phyloP scores from a whole-genome alignment of 2,329 filamentous ascomycete genomes.

The Beauveria varroae region DNA sequence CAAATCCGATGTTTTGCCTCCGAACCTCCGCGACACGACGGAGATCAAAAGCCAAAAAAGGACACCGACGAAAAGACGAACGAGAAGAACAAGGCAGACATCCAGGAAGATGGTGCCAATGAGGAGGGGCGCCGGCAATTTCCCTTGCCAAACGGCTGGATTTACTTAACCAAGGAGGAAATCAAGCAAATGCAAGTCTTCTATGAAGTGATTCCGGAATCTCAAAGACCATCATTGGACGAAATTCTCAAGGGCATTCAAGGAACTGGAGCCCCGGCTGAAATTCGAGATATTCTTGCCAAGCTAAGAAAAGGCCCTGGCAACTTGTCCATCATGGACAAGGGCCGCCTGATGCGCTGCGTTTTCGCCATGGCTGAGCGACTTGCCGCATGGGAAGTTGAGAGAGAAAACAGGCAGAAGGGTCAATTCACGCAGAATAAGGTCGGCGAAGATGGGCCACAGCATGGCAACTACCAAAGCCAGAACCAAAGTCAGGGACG shows the following conservation, averaged over 20 bases:
- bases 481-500: constrained; percentile 17
- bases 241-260: constrained; percentile 56
- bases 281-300: constrained; percentile 51
- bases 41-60: constrained; percentile 22
- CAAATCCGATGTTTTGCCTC: constrained; percentile 31
- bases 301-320: constrained; percentile 50
- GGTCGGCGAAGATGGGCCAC: constrained; percentile 6
- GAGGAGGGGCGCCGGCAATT: constrained; percentile 16
- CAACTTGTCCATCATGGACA: constrained; percentile 36
- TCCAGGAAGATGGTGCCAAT: constrained; percentile 18
- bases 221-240: constrained; percentile 53
- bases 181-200: constrained; percentile 50
- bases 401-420: constrained; percentile 14
- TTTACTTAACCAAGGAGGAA: constrained; percentile 38
- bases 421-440: constrained; percentile 19
- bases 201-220: constrained; percentile 53
- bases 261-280: constrained; percentile 60
- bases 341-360: constrained; percentile 29
- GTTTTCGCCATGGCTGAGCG: constrained; percentile 30
- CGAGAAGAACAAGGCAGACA: constrained; percentile 14
- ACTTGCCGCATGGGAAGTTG: constrained; percentile 23
- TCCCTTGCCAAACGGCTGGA: constrained; percentile 39
- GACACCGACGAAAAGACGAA: constrained; percentile 18
- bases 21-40: constrained; percentile 30
- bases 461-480: constrained; percentile 6